Evolutionary conservation across 2,329 filamentous ascomycete species (phyloP).

Genomic region (Aureobasidium pullulans): DNA sequence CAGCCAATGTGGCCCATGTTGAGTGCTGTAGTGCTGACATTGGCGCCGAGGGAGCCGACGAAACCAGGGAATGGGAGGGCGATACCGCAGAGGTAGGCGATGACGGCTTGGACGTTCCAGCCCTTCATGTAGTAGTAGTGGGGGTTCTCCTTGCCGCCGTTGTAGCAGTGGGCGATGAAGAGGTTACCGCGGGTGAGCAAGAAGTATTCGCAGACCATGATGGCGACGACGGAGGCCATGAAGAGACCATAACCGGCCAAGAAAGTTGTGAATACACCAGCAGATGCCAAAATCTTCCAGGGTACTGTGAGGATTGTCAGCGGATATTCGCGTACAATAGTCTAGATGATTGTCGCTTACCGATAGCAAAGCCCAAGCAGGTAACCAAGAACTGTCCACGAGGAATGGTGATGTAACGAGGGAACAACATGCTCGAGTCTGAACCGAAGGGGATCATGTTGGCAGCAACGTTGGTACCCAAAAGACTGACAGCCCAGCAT

Average conservation of each 20-base stretch:
- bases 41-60: slow-evolving; percentile 34
- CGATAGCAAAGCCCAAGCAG: slow-evolving; percentile 46
- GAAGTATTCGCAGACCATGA: slow-evolving; percentile 56
- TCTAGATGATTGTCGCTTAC: slow-evolving; percentile 21
- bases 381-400: slow-evolving; percentile 29
- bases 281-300: slow-evolving; percentile 58
- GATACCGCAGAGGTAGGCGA: slow-evolving; percentile 50
- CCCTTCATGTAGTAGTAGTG: slow-evolving; percentile 47
- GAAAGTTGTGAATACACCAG: slow-evolving; percentile 53
- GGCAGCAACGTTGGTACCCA: slow-evolving; percentile 31
- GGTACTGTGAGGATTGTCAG: slow-evolving; percentile 28
- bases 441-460: slow-evolving; percentile 29
- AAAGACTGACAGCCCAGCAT: slow-evolving; percentile 29
- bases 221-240: slow-evolving; percentile 53
- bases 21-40: slow-evolving; percentile 26
- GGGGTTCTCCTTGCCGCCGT: slow-evolving; percentile 39
- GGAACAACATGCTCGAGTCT: slow-evolving; percentile 35
- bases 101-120: slow-evolving; percentile 52
- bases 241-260: slow-evolving; percentile 37
- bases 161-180: slow-evolving; percentile 31
- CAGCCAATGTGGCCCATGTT: slow-evolving; percentile 51
- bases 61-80: slow-evolving; percentile 51
- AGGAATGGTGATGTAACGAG: slow-evolving; percentile 42
- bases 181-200: slow-evolving; percentile 38
- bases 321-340: neutral